Evolutionary conservation across 1,139 yeast species (phyloP).

Genomic region (Diutina mesorugosa): DNA sequence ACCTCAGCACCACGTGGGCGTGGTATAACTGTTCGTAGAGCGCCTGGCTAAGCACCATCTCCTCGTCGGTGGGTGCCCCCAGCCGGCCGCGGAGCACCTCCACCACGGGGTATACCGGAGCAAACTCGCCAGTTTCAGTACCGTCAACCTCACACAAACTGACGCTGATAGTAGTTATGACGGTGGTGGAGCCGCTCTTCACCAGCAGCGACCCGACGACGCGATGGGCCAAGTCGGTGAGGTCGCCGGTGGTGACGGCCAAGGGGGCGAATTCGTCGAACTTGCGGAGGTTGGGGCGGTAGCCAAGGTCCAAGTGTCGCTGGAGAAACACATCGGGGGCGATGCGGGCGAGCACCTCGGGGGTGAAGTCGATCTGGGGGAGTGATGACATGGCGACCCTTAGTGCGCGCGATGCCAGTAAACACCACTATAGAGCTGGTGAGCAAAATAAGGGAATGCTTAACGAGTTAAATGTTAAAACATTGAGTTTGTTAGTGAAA

Average conservation of each 20-base stretch:
- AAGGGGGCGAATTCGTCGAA: constrained; percentile 63
- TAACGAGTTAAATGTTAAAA: too few relatives aligned
- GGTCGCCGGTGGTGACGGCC: constrained; percentile 27
- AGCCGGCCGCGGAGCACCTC: constrained; percentile 65
- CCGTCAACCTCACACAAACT: constrained; percentile 39
- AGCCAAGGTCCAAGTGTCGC: constrained; percentile 60
- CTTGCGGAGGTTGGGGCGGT: constrained; percentile 61
- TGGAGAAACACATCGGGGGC: constrained; percentile 79
- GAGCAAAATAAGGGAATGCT: too few relatives aligned
- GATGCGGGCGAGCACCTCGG: constrained; percentile 69
- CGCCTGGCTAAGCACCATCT: constrained; percentile 66
- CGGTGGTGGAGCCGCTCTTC: constrained; percentile 64
- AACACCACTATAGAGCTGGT: too few relatives aligned
- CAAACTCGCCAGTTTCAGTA: constrained; percentile 8
- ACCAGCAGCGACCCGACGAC: constrained; percentile 65
- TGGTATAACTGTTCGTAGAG: constrained; percentile 47
- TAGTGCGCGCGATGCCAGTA: background rate
- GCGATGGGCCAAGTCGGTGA: constrained; percentile 22
- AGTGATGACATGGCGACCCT: background rate
- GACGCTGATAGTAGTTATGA: constrained; percentile 64
- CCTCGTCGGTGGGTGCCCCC: constrained; percentile 86
- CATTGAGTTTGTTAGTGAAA: too few relatives aligned
- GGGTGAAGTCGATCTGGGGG: constrained; percentile 47
- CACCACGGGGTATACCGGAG: constrained; percentile 62
- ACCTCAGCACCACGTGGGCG: constrained; percentile 36